These are phyloP conservation scores for Pythium insidiosum DNA, from an alignment of 352 stramenopile genomes.

Conservation along the genomic window DNA sequence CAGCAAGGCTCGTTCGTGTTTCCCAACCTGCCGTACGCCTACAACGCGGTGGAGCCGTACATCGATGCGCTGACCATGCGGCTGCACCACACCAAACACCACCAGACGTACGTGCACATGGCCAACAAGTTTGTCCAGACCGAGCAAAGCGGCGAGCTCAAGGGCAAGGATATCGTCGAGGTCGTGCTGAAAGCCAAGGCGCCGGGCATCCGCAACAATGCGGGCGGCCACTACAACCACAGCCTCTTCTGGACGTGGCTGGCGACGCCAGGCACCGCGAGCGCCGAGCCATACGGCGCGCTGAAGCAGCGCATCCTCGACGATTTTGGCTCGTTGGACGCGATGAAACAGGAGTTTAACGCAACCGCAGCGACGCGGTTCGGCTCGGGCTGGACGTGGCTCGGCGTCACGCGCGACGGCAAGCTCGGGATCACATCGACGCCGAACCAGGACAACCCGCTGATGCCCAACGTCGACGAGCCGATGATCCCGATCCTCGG, in stretches of 20 bases:
- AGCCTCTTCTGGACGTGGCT: conserved; percentile 78
- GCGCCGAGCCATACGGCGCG: conserved; percentile 23
- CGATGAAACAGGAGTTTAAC: conserved; percentile 60
- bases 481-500: conserved; percentile 72
- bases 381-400: conserved; percentile 55
- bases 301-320: conserved; percentile 39
- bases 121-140: conserved; percentile 34
- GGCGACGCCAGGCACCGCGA: conserved; percentile 28
- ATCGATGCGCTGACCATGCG: conserved; percentile 45
- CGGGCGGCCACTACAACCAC: conserved; percentile 30
- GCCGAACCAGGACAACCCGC: conserved; percentile 80
- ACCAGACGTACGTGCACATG: conserved; percentile 33
- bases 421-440: conserved; percentile 84
- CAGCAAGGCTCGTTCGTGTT: conserved; percentile 25
- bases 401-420: conserved; percentile 31
- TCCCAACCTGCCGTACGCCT: conserved; percentile 36
- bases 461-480: conserved; percentile 22
- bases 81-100: conserved; percentile 55
- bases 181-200: conserved; percentile 25
- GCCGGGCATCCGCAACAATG: conserved; percentile 29
- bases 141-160: conserved; percentile 24
- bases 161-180: conserved; percentile 22
- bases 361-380: conserved; percentile 42
- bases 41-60: conserved; percentile 46
- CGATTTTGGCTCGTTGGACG: conserved; percentile 62